Conservation (phyloP, 179 eudicot genomes). For the Silene noctiflora region DNA sequence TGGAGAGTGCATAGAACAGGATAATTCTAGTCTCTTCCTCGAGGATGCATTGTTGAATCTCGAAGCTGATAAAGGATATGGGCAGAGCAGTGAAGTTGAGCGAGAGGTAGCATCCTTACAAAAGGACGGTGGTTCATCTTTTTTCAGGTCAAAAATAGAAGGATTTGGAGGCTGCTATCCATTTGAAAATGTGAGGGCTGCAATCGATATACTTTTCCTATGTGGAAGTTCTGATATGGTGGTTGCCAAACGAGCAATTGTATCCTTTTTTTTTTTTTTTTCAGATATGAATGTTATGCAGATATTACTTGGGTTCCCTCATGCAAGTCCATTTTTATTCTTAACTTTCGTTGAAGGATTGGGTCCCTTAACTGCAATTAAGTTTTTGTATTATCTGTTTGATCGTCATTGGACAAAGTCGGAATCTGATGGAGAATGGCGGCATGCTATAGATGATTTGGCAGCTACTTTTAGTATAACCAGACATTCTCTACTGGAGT, state of each 20-base stretch:
- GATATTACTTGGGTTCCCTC: not conserved
- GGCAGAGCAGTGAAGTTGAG: constrained; percentile 42
- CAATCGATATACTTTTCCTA: constrained; percentile 76
- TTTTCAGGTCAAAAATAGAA: constrained; percentile 55
- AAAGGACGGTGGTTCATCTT: constrained; percentile 57
- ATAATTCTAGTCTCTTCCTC: constrained; percentile 62
- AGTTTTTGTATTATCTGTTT: constrained; percentile 85
- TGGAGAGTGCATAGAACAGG: constrained; percentile 34
- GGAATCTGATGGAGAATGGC: constrained; percentile 64
- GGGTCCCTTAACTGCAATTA: constrained; percentile 42
- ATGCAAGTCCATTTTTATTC: not conserved
- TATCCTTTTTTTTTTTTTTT: constrained; percentile 56
- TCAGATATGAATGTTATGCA: not conserved
- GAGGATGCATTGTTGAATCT: constrained; percentile 94
- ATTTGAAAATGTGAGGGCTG: constrained; percentile 75
- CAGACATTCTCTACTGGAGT: constrained; percentile 79
- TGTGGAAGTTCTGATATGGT: constrained; percentile 82
- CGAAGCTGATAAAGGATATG: constrained; percentile 53
- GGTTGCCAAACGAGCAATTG: constrained; percentile 90
- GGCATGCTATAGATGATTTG: constrained; percentile 74
- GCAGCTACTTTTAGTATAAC: constrained; percentile 73
- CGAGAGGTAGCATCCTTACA: constrained; percentile 61
- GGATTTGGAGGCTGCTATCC: constrained; percentile 81
- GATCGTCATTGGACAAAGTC: constrained; percentile 80
- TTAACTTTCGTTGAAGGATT: not conserved